phyloP scores from a whole-genome alignment of 2,329 filamentous ascomycete species.

The Aspergillus viridinutans region DNA sequence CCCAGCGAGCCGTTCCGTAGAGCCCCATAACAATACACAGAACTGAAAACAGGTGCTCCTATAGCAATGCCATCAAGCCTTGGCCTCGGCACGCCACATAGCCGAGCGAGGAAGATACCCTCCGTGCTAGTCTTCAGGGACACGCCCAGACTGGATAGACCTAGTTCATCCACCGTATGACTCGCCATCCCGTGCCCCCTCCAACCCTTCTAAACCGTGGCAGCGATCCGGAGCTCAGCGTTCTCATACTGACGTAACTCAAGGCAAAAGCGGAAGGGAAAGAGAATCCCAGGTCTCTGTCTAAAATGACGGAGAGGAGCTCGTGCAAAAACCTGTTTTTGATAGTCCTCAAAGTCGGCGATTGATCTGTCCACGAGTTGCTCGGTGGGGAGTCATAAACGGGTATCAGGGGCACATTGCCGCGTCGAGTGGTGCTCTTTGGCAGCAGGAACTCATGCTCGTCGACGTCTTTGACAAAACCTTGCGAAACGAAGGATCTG shows the following conservation, averaged over 20 bases:
- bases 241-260: background rate
- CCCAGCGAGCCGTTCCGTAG: background rate
- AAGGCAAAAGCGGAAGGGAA: background rate
- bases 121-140: background rate
- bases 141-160: background rate
- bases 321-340: background rate
- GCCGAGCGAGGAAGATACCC: background rate
- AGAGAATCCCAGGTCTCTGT: background rate
- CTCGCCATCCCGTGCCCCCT: background rate
- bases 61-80: background rate
- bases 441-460: too few species aligned
- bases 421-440: background rate
- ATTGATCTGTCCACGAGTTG: background rate
- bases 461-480: background rate
- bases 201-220: background rate
- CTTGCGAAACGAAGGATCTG: background rate
- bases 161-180: background rate
- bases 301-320: background rate
- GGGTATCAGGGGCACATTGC: background rate
- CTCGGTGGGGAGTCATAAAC: background rate
- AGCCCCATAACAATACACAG: too few species aligned
- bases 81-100: too few species aligned
- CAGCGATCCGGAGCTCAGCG: background rate
- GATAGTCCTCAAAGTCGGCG: background rate
- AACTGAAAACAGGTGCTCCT: too few species aligned